Evolutionary conservation across 306 rosid species (phyloP).

Genomic region (Sesbania bispinosa): DNA sequence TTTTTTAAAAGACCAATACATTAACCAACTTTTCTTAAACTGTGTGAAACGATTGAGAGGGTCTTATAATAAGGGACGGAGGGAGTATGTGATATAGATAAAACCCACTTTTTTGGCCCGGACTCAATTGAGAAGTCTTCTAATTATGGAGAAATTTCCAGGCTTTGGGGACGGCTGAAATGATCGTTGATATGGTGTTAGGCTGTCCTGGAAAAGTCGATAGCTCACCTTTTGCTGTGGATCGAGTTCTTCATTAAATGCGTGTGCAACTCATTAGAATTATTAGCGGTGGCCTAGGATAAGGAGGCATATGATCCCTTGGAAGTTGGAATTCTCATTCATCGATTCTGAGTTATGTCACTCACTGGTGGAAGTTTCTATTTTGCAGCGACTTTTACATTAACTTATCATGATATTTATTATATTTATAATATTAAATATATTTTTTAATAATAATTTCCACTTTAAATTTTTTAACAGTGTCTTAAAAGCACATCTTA

Average conservation of each 20-base stretch:
- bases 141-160: slow-evolving; percentile 38
- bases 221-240: slow-evolving; percentile 47
- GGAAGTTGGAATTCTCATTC: slow-evolving; percentile 9
- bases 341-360: not conserved
- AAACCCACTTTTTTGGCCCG: not conserved
- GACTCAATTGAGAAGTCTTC: not conserved
- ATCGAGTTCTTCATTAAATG: slow-evolving; percentile 19
- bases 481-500: too few relatives aligned
- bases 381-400: too few relatives aligned
- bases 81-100: too few relatives aligned
- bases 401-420: too few relatives aligned
- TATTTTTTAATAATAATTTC: too few relatives aligned
- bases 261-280: not conserved
- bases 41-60: too few relatives aligned
- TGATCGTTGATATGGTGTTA: slow-evolving; percentile 65
- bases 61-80: too few relatives aligned
- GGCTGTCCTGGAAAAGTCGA: slow-evolving; percentile 52
- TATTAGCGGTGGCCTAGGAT: not conserved
- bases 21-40: too few relatives aligned
- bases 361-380: too few relatives aligned
- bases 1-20: too few relatives aligned
- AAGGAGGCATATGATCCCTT: not conserved
- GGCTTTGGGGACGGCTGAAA: slow-evolving; percentile 93
- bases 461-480: too few relatives aligned
- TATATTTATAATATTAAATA: too few relatives aligned